phyloP scores from a whole-genome alignment of 1,284 basidiomycete genomes.

The Pseudozyma tsukubaensis region DNA sequence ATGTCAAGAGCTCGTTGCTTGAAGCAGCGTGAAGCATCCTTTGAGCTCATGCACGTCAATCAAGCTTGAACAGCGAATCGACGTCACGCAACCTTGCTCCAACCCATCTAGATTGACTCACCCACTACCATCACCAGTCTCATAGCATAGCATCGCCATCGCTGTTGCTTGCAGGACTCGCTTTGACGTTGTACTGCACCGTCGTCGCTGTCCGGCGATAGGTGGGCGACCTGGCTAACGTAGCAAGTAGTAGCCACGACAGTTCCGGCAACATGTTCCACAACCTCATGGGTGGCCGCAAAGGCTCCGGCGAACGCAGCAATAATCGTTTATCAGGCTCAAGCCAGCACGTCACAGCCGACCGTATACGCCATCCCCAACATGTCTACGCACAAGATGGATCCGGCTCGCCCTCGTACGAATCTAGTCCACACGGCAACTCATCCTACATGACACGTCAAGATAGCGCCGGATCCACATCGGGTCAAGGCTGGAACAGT shows the following conservation, averaged over 20 bases:
- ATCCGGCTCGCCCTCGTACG: constrained; percentile 24
- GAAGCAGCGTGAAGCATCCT: constrained; percentile 5
- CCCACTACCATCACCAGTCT: constrained; percentile 1
- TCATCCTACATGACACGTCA: constrained; percentile 33
- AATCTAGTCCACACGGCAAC: constrained; percentile 19
- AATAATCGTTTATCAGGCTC: constrained; percentile 33
- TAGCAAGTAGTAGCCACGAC: constrained; percentile 4
- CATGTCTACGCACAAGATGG: constrained; percentile 39
- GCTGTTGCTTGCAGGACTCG: neutral
- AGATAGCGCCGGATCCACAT: constrained; percentile 39
- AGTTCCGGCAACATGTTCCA: constrained; percentile 37
- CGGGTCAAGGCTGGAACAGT: constrained; percentile 29
- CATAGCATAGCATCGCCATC: neutral
- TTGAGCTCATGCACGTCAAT: neutral
- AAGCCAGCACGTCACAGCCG: constrained; percentile 33
- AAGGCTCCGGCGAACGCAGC: constrained; percentile 44
- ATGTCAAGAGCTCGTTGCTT: neutral
- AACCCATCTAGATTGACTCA: neutral
- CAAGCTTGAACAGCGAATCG: neutral
- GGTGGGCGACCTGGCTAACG: neutral
- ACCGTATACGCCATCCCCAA: constrained; percentile 48
- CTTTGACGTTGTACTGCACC: neutral
- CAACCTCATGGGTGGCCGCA: constrained; percentile 46
- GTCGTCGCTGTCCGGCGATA: neutral
- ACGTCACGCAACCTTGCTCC: neutral